Base-by-base conservation (phyloP, 345 rosid species). In the Lagerstroemia speciosa region DNA sequence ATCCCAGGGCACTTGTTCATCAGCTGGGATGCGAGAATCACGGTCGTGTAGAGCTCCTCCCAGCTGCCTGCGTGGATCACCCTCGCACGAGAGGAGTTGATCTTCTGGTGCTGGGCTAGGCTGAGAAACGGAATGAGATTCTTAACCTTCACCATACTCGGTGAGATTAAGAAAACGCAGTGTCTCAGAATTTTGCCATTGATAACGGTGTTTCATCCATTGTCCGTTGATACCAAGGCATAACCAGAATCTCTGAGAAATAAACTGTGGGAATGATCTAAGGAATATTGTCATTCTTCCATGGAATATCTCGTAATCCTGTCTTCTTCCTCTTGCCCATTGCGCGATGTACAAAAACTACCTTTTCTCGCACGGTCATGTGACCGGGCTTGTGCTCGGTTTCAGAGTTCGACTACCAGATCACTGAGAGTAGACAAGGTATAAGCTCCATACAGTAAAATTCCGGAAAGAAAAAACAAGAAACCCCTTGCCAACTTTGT, bases 1-100 rank as follows among this genome's bases (percentile, higher is more conserved):
- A 74, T 84, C n/a, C 84, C 87, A 1, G 89, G 86, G 74, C 86
- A 79, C 70, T 81, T 88, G 38, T 77, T 79, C 90, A 84, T 75
- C 69, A 81, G 58, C 30, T 77, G 27, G 32, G 83, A 83, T 33
- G 78, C 86, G 17, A 79, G 75, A 74, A 85, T 36, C 10, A 72
- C 68, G 67, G 57, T 64, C 66, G 57, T 76, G 67, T 81, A 81
- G 38, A 76, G 75, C 82, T 85, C 89, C 61, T 73, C 78, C 29
- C 64, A 40, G 29, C 89, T 85, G 20, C 90, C 86, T 46, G 86
- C 80, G 68, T 82, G 88, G 78, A 84, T 72, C 77, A 87, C 65
- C 76, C 84, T 84, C 67, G 82, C 86, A 48, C 34, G 70, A 33
- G 68, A 38, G 60, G 27, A n/a, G 5, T 20, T 8, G 19, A 20